Percentiles rank a stretch among this genome's conserved stretches.
Conservation (phyloP, 805 yeast genomes). For the Nakazawaea pomicola region DNA sequence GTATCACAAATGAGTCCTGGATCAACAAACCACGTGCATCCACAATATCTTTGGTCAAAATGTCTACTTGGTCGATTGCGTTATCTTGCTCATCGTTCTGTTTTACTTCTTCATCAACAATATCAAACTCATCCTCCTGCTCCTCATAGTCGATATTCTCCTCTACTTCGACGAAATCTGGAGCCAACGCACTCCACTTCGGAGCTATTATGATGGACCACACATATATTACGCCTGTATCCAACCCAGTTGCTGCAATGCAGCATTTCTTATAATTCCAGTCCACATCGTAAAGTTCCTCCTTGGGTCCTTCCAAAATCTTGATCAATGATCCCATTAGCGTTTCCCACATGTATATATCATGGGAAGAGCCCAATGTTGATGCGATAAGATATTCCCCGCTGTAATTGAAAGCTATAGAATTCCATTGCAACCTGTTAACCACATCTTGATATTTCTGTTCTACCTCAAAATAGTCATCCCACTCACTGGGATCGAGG, state of each 20-base stretch:
- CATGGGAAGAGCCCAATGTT: conserved; percentile 84
- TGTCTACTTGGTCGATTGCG: conserved; percentile 59
- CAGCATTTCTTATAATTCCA: conserved; percentile 78
- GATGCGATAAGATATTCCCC: conserved; percentile 87
- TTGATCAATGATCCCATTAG: conserved; percentile 81
- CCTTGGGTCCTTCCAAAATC: conserved; percentile 86
- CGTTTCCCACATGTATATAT: conserved; percentile 90
- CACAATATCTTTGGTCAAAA: conserved; percentile 51
- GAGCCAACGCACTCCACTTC: conserved; percentile 95
- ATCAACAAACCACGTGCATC: conserved; percentile 73
- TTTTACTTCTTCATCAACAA: conserved; percentile 61
- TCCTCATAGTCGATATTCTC: conserved; percentile 87
- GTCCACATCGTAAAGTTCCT: conserved; percentile 78
- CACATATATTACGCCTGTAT: conserved; percentile 72
- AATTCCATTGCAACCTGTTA: conserved; percentile 83
- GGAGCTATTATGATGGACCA: conserved; percentile 86
- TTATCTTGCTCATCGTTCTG: conserved; percentile 59
- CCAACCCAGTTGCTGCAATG: conserved; percentile 81
- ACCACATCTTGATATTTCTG: conserved; percentile 89
- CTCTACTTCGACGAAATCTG: conserved; percentile 92
- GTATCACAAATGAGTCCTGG: conserved; percentile 55
- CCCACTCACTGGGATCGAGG: conserved; percentile 10
- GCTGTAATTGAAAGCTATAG: conserved; percentile 66
- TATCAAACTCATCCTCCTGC: conserved; percentile 87
- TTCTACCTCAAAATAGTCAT: conserved; percentile 59